Conservation (phyloP, 768 basidiomycete genomes). For the Gloeopeniophorella convolvens region DNA sequence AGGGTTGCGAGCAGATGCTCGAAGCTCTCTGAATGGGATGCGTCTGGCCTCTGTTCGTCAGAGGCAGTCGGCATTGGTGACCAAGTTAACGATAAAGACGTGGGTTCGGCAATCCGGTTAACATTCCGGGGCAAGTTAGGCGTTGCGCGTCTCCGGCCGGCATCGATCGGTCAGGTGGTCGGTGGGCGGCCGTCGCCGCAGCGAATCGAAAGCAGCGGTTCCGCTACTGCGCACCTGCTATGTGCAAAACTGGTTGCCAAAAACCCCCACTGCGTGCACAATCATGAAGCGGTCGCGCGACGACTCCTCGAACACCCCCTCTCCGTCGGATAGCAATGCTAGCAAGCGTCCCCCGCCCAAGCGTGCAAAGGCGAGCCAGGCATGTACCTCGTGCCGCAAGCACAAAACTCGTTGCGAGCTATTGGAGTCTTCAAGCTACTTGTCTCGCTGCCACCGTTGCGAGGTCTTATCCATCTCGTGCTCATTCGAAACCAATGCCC, state of each 20-base stretch:
- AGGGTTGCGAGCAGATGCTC: conserved; percentile 1
- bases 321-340: neutral
- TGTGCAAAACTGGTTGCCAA: no score
- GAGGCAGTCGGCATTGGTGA: neutral
- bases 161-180: no score
- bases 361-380: conserved; percentile 23
- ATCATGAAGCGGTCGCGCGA: conserved; percentile 14
- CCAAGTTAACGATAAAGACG: neutral
- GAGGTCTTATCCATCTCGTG: conserved; percentile 41
- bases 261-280: neutral
- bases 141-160: no score
- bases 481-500: conserved; percentile 37
- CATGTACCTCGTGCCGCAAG: conserved; percentile 40
- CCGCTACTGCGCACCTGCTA: no score
- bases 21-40: no score
- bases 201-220: no score
- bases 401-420: conserved; percentile 47
- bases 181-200: no score
- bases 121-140: no score
- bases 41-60: no score
- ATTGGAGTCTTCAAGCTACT: conserved; percentile 32
- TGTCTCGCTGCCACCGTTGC: conserved; percentile 41
- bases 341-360: conserved; percentile 5
- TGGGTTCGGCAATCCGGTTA: neutral
- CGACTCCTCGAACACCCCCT: neutral